Base-by-base conservation (phyloP, 495 filamentous ascomycete species). In the Chaetomium tenue region DNA sequence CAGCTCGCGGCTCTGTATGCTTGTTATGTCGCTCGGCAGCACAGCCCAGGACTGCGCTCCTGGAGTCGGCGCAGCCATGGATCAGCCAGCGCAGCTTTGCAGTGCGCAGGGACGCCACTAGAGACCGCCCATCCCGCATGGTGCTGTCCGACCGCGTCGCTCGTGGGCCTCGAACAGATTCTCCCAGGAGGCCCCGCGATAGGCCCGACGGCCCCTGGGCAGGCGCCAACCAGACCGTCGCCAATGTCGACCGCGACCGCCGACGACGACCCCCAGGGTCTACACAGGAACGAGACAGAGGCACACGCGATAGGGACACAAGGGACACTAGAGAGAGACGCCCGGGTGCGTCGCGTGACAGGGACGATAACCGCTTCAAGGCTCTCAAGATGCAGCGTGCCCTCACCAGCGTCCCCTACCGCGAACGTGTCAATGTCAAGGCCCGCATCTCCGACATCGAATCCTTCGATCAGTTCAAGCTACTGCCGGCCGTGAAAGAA, bases 351-450 rank as follows among this genome's bases (percentile, higher is more conserved):
- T 25, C 22, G 3, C 75, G 74, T 23, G 63, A 73, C 47, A 63
- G 40, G 65, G 70, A 83, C 70, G 75, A 77, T 63, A 72, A 78
- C 64, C 71, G 75, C 23, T 82, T 81, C 72, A 92, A 95, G 73
- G 93, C 94, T 9, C 79, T 98, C 76, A 98, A 94, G 78, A 98
- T 98, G 94, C 92, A 94, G 73, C 87, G 88, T 51, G 79, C 89
- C 0, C 76, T 98, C 60, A 76, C 87, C 11, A 82, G 86, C 7
- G 79, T 98, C 25, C 81, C 90, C 2, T 97, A 96, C 71, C 83
- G 84, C 23, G 81, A 87, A 60, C 82, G 93, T 54, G 76, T 79
- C 5, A 80, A 80, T 16, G 82, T 92, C 68, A 97, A 93, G 77
- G 79, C 80, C 44, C 79, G 78, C 63, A 87, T 98, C 60, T 75